Conservation (phyloP, 768 basidiomycete species). For the Russula earlei region DNA sequence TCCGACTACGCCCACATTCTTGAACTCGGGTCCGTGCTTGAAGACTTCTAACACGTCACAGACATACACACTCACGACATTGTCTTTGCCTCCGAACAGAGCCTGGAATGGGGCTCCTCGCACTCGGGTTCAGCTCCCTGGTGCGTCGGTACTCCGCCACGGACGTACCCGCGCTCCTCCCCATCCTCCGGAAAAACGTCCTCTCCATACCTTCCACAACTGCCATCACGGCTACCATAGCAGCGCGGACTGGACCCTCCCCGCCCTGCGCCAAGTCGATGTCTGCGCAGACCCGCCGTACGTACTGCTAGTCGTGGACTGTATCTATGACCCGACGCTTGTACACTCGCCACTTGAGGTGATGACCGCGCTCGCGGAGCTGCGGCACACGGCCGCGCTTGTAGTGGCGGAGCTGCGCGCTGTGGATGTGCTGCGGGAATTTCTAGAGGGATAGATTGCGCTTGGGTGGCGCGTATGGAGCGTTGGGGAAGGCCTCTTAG, state of each 20-base stretch:
- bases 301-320: constrained; percentile 2
- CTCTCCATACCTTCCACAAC: neutral
- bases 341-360: neutral
- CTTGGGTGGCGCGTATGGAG: constrained; percentile 9
- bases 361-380: neutral
- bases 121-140: neutral
- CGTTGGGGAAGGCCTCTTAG: neutral
- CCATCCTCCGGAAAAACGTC: constrained; percentile 18
- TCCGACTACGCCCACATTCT: constrained; percentile 47
- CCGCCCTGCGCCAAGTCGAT: neutral
- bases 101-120: constrained; percentile 21
- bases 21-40: constrained; percentile 63
- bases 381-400: neutral
- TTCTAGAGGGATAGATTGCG: constrained; percentile 24
- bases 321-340: constrained; percentile 6
- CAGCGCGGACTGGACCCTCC: constrained; percentile 14
- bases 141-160: constrained; percentile 18
- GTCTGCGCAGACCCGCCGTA: neutral
- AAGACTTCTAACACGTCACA: neutral
- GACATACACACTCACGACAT: neutral
- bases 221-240: neutral
- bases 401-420: constrained; percentile 2
- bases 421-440: constrained; percentile 17
- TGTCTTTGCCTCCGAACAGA: constrained; percentile 2
- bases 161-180: constrained; percentile 16